Evolutionary conservation across 768 basidiomycete genomes (phyloP).

Genomic region (Suillus occidentalis): DNA sequence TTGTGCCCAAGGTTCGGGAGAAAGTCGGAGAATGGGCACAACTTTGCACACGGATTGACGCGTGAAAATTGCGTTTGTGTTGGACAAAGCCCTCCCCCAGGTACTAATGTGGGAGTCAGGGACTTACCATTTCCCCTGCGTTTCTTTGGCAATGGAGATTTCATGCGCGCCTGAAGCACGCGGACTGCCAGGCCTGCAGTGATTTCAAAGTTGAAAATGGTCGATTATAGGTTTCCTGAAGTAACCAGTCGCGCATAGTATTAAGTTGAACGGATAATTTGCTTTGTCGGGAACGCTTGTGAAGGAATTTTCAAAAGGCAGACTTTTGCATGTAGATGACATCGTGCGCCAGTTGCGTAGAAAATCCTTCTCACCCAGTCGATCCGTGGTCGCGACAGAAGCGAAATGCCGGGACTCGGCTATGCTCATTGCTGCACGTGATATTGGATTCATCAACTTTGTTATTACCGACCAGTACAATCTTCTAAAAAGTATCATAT

Average conservation of each 20-base stretch:
- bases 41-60: no score
- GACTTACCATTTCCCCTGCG: background rate
- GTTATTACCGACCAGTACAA: background rate
- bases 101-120: no score
- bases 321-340: no score
- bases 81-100: no score
- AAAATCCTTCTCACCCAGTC: no score
- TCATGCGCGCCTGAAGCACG: background rate
- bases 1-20: no score
- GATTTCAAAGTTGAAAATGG: background rate
- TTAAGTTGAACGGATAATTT: no score
- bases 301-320: background rate
- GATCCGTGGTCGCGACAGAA: background rate
- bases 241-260: background rate
- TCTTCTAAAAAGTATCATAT: background rate
- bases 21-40: no score
- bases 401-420: background rate
- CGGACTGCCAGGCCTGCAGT: background rate
- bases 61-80: no score
- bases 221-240: background rate
- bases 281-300: background rate
- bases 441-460: background rate
- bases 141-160: background rate
- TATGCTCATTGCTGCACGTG: background rate
- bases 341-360: no score